A percentile compares a stretch with the other conserved stretches of the same genome.
Evolutionary conservation across 257 asterid genomes (phyloP).

Genomic region (Nicotiana knightiana): DNA sequence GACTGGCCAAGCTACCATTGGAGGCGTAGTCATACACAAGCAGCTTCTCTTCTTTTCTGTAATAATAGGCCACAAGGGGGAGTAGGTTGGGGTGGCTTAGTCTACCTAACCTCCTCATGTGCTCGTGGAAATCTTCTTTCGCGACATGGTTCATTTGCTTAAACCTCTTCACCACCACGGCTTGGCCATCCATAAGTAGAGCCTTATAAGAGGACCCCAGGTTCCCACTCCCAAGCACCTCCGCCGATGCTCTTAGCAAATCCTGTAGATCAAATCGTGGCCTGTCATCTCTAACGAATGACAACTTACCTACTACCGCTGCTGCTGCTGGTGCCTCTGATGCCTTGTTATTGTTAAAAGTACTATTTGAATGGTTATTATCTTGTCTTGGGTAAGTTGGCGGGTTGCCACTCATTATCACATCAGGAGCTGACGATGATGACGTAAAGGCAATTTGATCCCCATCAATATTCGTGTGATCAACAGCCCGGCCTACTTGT

Average conservation of each 20-base stretch:
- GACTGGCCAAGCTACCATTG: conserved; percentile 71
- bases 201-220: conserved; percentile 93
- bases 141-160: conserved; percentile 68
- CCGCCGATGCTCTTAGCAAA: conserved; percentile 81
- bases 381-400: conserved; percentile 6
- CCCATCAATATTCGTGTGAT: conserved; percentile 6
- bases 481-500: conserved; percentile 15
- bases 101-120: conserved; percentile 77
- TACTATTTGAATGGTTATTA: background rate
- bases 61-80: conserved; percentile 76
- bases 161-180: conserved; percentile 76
- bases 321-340: background rate
- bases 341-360: background rate
- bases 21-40: conserved; percentile 51
- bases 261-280: conserved; percentile 71
- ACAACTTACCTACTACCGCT: conserved; percentile 37
- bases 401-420: background rate
- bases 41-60: conserved; percentile 86
- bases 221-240: conserved; percentile 77
- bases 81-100: conserved; percentile 60
- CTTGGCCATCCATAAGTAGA: conserved; percentile 63
- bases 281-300: conserved; percentile 63
- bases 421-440: background rate
- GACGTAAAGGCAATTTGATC: background rate
- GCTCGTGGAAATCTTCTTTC: conserved; percentile 79